Conservation (phyloP, 495 filamentous ascomycete genomes). For the Lophium mytilinum region DNA sequence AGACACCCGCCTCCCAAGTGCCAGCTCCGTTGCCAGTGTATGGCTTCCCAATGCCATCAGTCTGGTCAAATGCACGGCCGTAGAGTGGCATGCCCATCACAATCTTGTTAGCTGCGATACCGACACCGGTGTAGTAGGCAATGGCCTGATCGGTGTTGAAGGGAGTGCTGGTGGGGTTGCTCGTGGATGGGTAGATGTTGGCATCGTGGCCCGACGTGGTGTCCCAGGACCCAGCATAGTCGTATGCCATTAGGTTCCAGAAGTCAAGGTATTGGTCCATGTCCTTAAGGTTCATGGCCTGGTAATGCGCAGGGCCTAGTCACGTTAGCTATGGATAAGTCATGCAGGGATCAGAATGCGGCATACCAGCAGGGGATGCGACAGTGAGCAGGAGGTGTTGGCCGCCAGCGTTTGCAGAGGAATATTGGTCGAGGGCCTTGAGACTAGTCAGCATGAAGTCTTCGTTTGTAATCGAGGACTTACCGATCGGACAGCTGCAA, state of each 20-base stretch:
- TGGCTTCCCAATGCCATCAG: slow-evolving; percentile 58
- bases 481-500: slow-evolving; percentile 15
- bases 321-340: background rate
- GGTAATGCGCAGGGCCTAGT: slow-evolving; percentile 51
- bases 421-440: slow-evolving; percentile 17
- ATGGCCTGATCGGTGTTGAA: slow-evolving; percentile 65
- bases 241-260: slow-evolving; percentile 61
- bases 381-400: slow-evolving; percentile 66
- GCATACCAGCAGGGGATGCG: slow-evolving; percentile 53
- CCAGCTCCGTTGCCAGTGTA: slow-evolving; percentile 60
- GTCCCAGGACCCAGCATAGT: slow-evolving; percentile 57
- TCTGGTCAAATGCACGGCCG: slow-evolving; percentile 68
- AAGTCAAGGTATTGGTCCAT: slow-evolving; percentile 81
- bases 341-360: background rate
- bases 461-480: background rate
- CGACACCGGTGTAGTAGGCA: slow-evolving; percentile 57
- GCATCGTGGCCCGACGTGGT: slow-evolving; percentile 63
- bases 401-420: slow-evolving; percentile 14
- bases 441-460: background rate
- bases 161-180: slow-evolving; percentile 52
- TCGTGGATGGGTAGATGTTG: slow-evolving; percentile 53
- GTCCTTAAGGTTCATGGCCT: slow-evolving; percentile 52
- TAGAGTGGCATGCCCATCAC: slow-evolving; percentile 78
- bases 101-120: slow-evolving; percentile 58
- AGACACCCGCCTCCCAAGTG: slow-evolving; percentile 70